phyloP scores from a whole-genome alignment of 2,329 filamentous ascomycete genomes.

The Coniochaeta sp. region DNA sequence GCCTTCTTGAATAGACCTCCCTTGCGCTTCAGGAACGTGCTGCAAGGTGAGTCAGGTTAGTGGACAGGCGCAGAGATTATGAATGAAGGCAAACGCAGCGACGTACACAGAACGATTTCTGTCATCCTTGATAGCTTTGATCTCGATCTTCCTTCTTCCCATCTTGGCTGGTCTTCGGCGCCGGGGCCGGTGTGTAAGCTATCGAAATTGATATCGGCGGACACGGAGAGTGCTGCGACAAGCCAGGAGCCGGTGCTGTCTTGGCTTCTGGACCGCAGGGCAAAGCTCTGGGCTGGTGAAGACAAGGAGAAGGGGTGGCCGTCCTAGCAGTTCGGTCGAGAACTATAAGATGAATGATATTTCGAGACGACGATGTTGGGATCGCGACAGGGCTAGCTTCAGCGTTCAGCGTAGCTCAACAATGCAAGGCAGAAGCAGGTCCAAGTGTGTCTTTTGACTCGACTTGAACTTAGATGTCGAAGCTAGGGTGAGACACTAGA shows the following conservation, averaged over 20 bases:
- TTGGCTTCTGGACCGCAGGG: neutral
- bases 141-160: conserved; percentile 99
- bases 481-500: neutral
- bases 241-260: neutral
- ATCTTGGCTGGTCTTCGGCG: conserved; percentile 40
- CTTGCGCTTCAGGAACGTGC: conserved; percentile 97
- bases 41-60: conserved; percentile 29
- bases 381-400: neutral
- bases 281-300: neutral
- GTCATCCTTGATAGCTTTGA: conserved; percentile 99
- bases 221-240: neutral
- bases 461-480: neutral
- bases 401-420: neutral
- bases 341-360: neutral
- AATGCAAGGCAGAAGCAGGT: neutral
- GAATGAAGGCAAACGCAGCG: conserved; percentile 2
- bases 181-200: neutral
- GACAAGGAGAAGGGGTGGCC: neutral
- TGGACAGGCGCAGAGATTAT: neutral
- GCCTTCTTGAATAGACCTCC: conserved; percentile 99
- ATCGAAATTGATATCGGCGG: neutral
- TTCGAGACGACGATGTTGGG: neutral
- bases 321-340: neutral
- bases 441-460: neutral
- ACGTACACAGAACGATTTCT: conserved; percentile 93